Evolutionary conservation across 257 asterid genomes (phyloP).

Genomic region (Coffea canephora): DNA sequence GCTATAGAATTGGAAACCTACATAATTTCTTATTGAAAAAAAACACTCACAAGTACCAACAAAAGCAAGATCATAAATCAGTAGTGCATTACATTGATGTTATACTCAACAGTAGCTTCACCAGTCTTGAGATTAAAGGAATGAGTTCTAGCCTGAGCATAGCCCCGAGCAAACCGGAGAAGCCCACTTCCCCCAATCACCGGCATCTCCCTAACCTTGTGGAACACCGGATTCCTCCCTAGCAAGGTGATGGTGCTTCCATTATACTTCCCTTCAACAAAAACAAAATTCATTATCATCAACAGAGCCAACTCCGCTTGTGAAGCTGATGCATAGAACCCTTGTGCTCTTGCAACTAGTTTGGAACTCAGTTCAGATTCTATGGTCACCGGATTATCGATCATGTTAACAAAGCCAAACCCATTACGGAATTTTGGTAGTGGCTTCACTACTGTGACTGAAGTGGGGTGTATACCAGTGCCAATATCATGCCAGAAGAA

Average conservation of each 20-base stretch:
- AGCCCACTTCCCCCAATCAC: constrained; percentile 73
- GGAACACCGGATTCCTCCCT: constrained; percentile 53
- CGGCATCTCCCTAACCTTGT: constrained; percentile 57
- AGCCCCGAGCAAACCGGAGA: constrained; percentile 61
- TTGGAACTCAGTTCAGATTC: constrained; percentile 43
- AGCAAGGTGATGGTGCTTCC: background rate
- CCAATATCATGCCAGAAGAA: constrained; percentile 50
- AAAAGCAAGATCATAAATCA: background rate
- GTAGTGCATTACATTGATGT: constrained; percentile 50
- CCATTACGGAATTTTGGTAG: constrained; percentile 2
- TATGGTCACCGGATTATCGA: constrained; percentile 50
- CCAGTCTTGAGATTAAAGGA: constrained; percentile 35
- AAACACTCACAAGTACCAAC: too few relatives aligned
- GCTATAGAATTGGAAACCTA: too few relatives aligned
- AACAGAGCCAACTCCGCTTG: constrained; percentile 9
- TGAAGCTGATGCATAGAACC: constrained; percentile 25
- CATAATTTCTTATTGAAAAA: too few relatives aligned
- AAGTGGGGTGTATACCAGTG: constrained; percentile 33
- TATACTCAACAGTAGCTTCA: constrained; percentile 63
- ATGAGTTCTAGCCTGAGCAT: constrained; percentile 56
- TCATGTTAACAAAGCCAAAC: constrained; percentile 45
- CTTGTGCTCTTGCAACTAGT: constrained; percentile 22
- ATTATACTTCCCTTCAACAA: too few relatives aligned
- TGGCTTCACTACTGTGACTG: constrained; percentile 24
- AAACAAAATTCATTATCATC: too few relatives aligned